Base-by-base conservation (phyloP, 345 rosid genomes). In the Eutrema yunnanense region DNA sequence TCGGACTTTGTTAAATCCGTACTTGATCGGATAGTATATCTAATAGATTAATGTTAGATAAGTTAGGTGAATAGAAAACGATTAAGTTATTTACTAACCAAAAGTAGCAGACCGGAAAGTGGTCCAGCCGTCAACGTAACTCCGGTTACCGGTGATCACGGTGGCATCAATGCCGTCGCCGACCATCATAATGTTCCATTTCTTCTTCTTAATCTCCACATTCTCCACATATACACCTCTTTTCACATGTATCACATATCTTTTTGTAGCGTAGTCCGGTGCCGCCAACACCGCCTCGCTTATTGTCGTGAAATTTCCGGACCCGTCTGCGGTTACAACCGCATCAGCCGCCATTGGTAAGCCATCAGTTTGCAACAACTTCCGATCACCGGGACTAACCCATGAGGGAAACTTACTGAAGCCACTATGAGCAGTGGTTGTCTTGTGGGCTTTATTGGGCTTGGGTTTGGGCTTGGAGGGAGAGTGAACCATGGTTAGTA, bases 51-150 rank as follows among this genome's bases (percentile, higher is more conserved):
- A 27, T 51, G 14, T 51, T 51, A 10, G 56, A 51, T 10, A 13
- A 32, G 10, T 6, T 32, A 54, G 22, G 5, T 32, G 22, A 54
- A 37, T 9, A 9, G 10, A 41, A 29, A 62, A 43, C 4, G 2
- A 2, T 2, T 30, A 16, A 19, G 40, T 13, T 26, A 27, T 12
- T 37, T 53, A 50, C 81, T 62, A n/a, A 93, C 98, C 98, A 12
- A 93, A 87, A 12, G 96, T 93, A 47, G 98, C 97, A 5, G 96
- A 83, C 62, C 96, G 80, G 73, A 88, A 93, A 6, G 98, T 93
- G 30, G 98, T 90, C 97, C 97, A 93, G 0, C 97, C 96, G 26
- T 87, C 96, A 6, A 58, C 34, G 11, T 66, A 85, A 57, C 57
- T 93, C 64, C 97, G 79, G 40, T 73, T 82, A 59, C 90, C 88